These are phyloP conservation scores for Suillus luteus DNA, from an alignment of 768 basidiomycete species.

Conservation along the genomic window DNA sequence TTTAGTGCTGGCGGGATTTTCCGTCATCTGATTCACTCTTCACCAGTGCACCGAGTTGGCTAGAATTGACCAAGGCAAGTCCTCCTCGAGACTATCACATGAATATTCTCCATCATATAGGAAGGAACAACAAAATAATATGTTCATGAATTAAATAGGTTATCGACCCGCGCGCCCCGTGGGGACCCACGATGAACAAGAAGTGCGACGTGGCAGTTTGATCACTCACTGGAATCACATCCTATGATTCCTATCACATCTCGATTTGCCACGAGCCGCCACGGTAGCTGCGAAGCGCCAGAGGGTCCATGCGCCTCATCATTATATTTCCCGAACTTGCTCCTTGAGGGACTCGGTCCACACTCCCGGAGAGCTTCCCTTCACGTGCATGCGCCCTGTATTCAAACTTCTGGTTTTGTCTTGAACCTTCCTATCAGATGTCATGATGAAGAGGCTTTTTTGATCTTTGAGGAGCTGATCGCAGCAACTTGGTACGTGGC, in stretches of 20 bases:
- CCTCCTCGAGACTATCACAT: neutral
- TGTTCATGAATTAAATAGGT: neutral
- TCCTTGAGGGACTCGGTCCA: neutral
- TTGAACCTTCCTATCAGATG: neutral
- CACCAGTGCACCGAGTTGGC: neutral
- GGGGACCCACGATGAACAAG: conserved; percentile 1
- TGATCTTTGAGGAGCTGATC: neutral
- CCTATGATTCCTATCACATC: neutral
- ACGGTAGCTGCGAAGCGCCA: neutral
- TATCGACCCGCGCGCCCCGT: neutral
- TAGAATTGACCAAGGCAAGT: neutral
- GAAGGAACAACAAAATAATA: neutral
- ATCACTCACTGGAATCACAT: neutral
- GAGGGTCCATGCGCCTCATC: neutral
- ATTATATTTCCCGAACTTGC: neutral
- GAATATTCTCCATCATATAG: neutral
- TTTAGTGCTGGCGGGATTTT: no score
- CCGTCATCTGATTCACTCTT: neutral
- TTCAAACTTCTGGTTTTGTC: neutral
- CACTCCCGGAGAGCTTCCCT: neutral
- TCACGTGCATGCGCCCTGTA: neutral
- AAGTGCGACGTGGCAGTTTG: neutral
- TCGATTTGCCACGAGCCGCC: neutral
- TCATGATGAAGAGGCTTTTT: neutral
- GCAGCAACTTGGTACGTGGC: neutral